Base-by-base conservation (phyloP, 2,329 filamentous ascomycete genomes). In the Pleoardoris graminearum region DNA sequence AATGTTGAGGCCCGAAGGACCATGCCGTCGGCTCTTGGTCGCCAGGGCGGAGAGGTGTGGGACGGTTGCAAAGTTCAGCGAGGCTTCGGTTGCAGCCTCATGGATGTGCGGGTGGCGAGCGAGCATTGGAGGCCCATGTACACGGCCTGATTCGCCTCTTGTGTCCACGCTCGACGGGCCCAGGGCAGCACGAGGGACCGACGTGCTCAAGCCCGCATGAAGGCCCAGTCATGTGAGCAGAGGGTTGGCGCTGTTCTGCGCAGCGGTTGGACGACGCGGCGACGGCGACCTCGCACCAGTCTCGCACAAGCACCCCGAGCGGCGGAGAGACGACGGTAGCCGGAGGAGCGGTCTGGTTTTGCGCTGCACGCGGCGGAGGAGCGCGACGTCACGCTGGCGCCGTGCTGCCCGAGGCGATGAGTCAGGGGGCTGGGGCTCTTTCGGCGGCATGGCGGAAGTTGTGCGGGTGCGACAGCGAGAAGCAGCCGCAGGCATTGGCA, bases 171-270 rank as follows among this genome's bases (percentile, higher is more conserved):
- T 61, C 58, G 38, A 62, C 58, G 39, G 48, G 45, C 48, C 60
- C 58, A 58, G 57, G 51, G 57, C 60, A 58, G 59, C 61, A 64
- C 61, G 57, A 62, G 55, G 58, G 57, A 42, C 41, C 54, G 52
- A 54, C 61, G 53, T 45, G 54, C 55, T 54, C 52, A 50, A 27
- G 61, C 56, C 65, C 67, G 68, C 68, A 71, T 64, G 44, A 59
- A 39, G 33, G 47, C 54, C 45, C 61, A 59, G 67, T 73, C 70
- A 73, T 68, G 68, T 70, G 70, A 66, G 59, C 37, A 49, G 50
- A 42, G 64, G 65, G 61, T 65, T 50, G 62, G 62, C 47, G 59
- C 61, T 45, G 42, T 50, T 58, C 43, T 59, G 65, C 33, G 49
- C 57, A 19, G 35, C 52, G 51, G 67, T 72, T 70, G 68, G 55